Conservation (phyloP, 31 red algal species). For the Odonthalia washingtoniensis region DNA sequence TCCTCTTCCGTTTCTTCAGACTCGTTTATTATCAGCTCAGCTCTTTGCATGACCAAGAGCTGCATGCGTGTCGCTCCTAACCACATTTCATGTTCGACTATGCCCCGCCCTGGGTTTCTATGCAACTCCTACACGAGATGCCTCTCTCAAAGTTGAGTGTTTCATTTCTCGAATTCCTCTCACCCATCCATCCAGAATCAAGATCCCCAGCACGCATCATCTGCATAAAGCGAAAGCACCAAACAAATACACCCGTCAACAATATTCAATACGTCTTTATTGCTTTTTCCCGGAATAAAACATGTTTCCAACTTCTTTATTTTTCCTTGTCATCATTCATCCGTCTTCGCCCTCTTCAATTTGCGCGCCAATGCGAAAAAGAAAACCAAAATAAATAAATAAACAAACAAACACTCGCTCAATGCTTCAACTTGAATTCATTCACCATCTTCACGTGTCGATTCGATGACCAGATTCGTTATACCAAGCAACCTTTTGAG, state of each 20-base stretch:
- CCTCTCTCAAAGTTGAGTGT: slow-evolving; percentile 64
- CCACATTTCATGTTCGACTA: slow-evolving; percentile 64
- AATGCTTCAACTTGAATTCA: not conserved
- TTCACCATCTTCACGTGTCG: not conserved
- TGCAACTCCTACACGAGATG: slow-evolving; percentile 56
- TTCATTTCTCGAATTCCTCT: not conserved
- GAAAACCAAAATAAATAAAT: not conserved
- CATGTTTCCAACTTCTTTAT: slow-evolving; percentile 12
- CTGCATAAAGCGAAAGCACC: no score
- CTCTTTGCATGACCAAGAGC: not conserved
- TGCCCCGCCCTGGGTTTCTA: slow-evolving; percentile 57
- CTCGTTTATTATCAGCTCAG: not conserved
- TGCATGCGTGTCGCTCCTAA: not conserved
- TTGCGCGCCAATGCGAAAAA: not conserved
- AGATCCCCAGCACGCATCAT: no score
- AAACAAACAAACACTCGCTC: not conserved
- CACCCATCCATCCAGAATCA: no score
- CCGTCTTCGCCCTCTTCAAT: not conserved
- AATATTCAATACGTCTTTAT: not conserved
- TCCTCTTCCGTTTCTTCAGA: not conserved
- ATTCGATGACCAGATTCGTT: no score
- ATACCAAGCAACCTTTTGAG: no score
- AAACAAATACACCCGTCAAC: no score
- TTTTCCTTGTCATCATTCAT: not conserved
- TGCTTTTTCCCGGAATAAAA: not conserved